A percentile compares a stretch with the other conserved stretches of the same genome.
Conservation (phyloP, 768 basidiomycete genomes). For the Phanerodontia chrysosporium region DNA sequence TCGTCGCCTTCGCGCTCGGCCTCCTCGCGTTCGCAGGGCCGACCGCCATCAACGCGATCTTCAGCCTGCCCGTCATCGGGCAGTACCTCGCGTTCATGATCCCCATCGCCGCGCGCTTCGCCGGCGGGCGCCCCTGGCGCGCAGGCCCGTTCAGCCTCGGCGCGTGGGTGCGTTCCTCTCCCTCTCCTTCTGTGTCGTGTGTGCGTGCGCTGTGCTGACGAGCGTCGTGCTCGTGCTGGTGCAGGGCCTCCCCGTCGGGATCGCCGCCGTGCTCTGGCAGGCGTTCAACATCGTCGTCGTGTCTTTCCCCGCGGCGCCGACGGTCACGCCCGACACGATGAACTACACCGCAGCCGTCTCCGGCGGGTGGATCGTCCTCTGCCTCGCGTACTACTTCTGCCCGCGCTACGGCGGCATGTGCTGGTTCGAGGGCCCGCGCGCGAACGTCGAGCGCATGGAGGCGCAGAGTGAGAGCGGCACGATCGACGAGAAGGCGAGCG, state of each 20-base stretch:
- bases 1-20: slow-evolving; percentile 39
- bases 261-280: slow-evolving; percentile 34
- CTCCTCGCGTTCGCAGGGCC: slow-evolving; percentile 52
- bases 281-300: slow-evolving; percentile 30
- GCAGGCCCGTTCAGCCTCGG: slow-evolving; percentile 37
- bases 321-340: slow-evolving; percentile 31
- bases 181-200: not conserved
- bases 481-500: not conserved
- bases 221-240: too few relatives aligned
- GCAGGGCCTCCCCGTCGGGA: slow-evolving; percentile 28
- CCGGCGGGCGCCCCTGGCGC: slow-evolving; percentile 21
- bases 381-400: slow-evolving; percentile 33
- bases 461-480: not conserved
- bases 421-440: slow-evolving; percentile 27
- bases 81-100: slow-evolving; percentile 29
- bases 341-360: slow-evolving; percentile 38
- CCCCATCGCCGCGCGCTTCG: slow-evolving; percentile 31
- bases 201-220: not conserved
- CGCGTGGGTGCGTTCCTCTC: slow-evolving; percentile 17
- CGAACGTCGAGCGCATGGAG: slow-evolving; percentile 9
- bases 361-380: slow-evolving; percentile 31
- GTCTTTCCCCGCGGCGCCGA: slow-evolving; percentile 31
- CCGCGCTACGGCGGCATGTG: slow-evolving; percentile 25
- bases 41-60: slow-evolving; percentile 37
- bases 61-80: slow-evolving; percentile 23